phyloP scores from a whole-genome alignment of 1,284 basidiomycete genomes.

The Cutaneotrichosporon dermatis region DNA sequence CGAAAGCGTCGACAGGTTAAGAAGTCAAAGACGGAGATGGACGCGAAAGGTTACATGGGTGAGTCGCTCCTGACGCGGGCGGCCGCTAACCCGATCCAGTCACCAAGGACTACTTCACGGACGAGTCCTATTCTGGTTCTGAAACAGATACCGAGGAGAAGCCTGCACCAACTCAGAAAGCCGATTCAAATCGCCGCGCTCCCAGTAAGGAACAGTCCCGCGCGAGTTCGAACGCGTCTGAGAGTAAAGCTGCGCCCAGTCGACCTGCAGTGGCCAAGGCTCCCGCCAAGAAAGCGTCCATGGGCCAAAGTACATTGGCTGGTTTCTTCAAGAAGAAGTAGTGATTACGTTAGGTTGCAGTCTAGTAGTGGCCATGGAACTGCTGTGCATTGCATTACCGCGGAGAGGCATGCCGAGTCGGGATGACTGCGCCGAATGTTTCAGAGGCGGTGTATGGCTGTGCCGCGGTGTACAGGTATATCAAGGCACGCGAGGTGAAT shows the following conservation, averaged over 20 bases:
- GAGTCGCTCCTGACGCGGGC: conserved; percentile 6
- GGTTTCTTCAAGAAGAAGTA: conserved; percentile 43
- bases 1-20: conserved; percentile 32
- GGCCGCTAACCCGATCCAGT: conserved; percentile 17
- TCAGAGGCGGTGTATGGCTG: too few species aligned
- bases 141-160: conserved; percentile 25
- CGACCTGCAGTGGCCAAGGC: conserved; percentile 1
- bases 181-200: background rate
- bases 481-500: too few species aligned
- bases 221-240: background rate
- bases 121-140: conserved; percentile 33
- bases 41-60: conserved; percentile 46
- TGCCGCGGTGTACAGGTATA: too few species aligned
- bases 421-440: too few species aligned
- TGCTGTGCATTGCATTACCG: background rate
- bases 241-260: conserved; percentile 1
- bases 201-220: background rate
- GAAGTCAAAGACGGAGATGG: conserved; percentile 34
- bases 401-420: too few species aligned
- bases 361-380: too few species aligned
- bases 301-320: conserved; percentile 36
- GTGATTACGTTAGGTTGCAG: background rate
- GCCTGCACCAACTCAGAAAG: background rate
- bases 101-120: conserved; percentile 32
- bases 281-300: conserved; percentile 13